phyloP scores from a whole-genome alignment of 305 asterid genomes.

The Ilex paraguariensis region DNA sequence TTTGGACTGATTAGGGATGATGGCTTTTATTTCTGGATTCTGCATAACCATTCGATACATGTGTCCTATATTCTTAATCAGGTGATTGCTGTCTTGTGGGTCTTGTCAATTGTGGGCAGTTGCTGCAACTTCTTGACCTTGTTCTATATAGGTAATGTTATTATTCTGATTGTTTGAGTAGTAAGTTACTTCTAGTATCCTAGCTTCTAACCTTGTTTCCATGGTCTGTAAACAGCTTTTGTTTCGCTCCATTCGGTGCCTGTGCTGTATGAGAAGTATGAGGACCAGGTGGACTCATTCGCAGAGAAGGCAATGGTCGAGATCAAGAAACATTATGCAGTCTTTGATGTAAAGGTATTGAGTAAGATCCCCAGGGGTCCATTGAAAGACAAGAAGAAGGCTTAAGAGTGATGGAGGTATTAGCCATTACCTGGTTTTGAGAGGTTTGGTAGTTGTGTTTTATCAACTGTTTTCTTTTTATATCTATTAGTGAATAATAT shows the following conservation, averaged over 20 bases:
- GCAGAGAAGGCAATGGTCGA: constrained; percentile 61
- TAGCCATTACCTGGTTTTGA: neutral
- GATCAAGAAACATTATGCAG: constrained; percentile 69
- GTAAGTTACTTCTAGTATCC: neutral
- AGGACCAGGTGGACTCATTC: constrained; percentile 57
- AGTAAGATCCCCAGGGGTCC: constrained; percentile 83
- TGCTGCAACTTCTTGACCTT: constrained; percentile 72
- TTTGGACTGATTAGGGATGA: neutral
- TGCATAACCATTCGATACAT: neutral
- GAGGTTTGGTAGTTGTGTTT: neutral
- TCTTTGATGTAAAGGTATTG: constrained; percentile 61
- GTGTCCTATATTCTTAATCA: constrained; percentile 13
- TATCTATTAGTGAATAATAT: too few species aligned
- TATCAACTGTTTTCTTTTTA: too few species aligned
- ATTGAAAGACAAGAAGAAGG: constrained; percentile 42
- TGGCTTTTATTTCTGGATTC: neutral
- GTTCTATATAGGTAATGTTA: constrained; percentile 47
- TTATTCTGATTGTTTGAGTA: neutral
- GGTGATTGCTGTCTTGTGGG: constrained; percentile 81
- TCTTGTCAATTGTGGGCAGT: constrained; percentile 60
- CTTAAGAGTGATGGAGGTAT: constrained; percentile 6
- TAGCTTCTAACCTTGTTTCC: neutral
- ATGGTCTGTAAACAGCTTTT: constrained; percentile 35
- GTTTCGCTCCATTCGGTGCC: constrained; percentile 63
- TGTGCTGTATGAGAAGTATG: constrained; percentile 67